Conservation (phyloP, 495 filamentous ascomycete species). For the Podospora tetraspora region DNA sequence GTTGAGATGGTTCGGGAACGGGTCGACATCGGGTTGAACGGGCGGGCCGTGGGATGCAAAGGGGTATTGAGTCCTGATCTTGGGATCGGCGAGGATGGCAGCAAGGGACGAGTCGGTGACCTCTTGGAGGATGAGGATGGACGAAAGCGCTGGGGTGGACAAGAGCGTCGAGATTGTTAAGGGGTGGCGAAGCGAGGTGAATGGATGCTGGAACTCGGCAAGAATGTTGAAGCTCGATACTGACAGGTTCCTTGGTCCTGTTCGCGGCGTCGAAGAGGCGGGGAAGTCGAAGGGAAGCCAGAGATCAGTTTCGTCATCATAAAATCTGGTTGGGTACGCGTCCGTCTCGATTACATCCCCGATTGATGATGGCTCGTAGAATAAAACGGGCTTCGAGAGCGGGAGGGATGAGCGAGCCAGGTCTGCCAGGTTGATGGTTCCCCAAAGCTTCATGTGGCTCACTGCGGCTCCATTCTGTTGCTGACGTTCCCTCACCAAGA, state of each 20-base stretch:
- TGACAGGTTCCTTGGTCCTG: constrained; percentile 18
- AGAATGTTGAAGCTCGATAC: constrained; percentile 55
- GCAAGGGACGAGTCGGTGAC: constrained; percentile 54
- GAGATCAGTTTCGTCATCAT: constrained; percentile 21
- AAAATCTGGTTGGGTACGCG: constrained; percentile 17
- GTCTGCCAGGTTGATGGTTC: constrained; percentile 38
- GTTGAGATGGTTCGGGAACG: constrained; percentile 51
- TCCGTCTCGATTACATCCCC: neutral
- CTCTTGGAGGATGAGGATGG: constrained; percentile 53
- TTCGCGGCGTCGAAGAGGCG: constrained; percentile 3
- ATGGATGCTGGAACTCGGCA: constrained; percentile 46
- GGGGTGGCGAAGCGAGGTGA: constrained; percentile 44
- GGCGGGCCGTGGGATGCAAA: constrained; percentile 49
- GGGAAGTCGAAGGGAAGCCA: constrained; percentile 20
- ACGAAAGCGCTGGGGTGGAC: constrained; percentile 29
- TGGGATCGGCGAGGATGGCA: constrained; percentile 39
- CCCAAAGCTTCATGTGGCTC: constrained; percentile 43
- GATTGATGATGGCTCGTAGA: neutral
- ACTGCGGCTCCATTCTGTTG: constrained; percentile 10
- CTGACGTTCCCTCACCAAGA: constrained; percentile 42
- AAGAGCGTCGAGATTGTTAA: constrained; percentile 44
- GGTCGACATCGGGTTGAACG: constrained; percentile 39
- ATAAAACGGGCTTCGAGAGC: neutral
- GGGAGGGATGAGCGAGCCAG: neutral
- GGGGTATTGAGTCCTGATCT: constrained; percentile 44